Evolutionary conservation across 129 eudicot genomes (phyloP).

Genomic region (Arctium lappa): DNA sequence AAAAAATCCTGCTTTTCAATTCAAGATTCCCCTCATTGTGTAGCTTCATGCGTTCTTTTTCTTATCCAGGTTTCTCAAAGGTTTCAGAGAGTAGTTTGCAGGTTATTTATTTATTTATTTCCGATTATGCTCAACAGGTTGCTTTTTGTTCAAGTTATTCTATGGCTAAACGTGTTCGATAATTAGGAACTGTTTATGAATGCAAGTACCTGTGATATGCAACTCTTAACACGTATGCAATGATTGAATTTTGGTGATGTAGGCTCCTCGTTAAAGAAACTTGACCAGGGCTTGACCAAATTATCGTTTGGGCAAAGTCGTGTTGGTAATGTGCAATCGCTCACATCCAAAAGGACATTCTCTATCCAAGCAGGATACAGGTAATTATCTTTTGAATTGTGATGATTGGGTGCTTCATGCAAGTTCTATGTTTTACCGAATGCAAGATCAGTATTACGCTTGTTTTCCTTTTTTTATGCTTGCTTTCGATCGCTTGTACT

Average conservation of each 20-base stretch:
- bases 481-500: not conserved
- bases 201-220: no score
- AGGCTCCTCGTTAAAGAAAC: conserved; percentile 37
- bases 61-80: no score
- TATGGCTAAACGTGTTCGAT: no score
- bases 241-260: conserved; percentile 6
- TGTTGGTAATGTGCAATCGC: conserved; percentile 20
- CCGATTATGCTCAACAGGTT: no score
- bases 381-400: conserved; percentile 26
- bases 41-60: no score
- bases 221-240: not conserved
- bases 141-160: no score
- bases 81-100: no score
- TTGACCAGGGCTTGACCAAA: conserved; percentile 31
- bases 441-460: not conserved
- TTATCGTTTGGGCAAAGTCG: conserved; percentile 31
- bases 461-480: not conserved
- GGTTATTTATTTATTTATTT: no score
- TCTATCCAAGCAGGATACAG: conserved; percentile 59
- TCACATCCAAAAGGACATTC: conserved; percentile 33
- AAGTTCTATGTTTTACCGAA: conserved; percentile 13
- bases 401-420: not conserved
- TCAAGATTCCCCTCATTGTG: no score
- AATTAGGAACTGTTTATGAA: no score
- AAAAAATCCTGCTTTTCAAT: no score